phyloP scores from a whole-genome alignment of 371 early-diverging fungal species.

The Saksenaea vasiformis region DNA sequence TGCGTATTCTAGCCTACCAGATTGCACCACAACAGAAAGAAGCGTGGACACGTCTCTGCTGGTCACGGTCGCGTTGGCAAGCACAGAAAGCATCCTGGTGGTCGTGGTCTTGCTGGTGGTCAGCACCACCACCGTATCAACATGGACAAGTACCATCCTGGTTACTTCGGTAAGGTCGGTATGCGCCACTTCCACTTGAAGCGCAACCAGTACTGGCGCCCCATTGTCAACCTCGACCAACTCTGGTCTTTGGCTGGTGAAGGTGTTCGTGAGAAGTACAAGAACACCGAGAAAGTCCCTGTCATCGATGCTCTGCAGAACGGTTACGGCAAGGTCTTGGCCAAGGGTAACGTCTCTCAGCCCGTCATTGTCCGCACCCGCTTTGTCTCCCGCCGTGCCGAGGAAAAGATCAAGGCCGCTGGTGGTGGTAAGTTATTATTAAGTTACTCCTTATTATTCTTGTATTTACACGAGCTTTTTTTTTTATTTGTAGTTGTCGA shows the following conservation, averaged over 20 bases:
- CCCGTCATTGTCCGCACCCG: conserved; percentile 99
- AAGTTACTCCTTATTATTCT: neutral
- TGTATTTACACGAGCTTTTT: neutral
- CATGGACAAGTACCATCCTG: conserved; percentile 99
- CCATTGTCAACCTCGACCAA: conserved; percentile 92
- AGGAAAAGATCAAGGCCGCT: conserved; percentile 98
- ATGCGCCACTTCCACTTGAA: conserved; percentile 99
- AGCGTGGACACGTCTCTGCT: conserved; percentile 93
- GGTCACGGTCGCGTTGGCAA: conserved; percentile 97
- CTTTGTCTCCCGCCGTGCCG: conserved; percentile 93
- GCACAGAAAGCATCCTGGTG: conserved; percentile 99
- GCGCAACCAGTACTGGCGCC: conserved; percentile 88
- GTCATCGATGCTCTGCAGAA: conserved; percentile 90
- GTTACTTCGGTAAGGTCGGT: conserved; percentile 99
- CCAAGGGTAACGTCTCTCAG: conserved; percentile 92
- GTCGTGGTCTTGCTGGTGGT: conserved; percentile 99
- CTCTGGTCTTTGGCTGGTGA: conserved; percentile 95
- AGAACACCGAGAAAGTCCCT: conserved; percentile 90
- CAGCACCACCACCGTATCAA: conserved; percentile 99
- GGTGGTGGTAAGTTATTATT: conserved; percentile 79
- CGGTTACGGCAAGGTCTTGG: conserved; percentile 98
- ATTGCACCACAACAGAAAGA: conserved; percentile 85
- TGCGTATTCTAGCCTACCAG: conserved; percentile 75
- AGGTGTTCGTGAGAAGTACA: conserved; percentile 86
- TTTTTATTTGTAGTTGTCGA: conserved; percentile 38